Evolutionary conservation across 73 alveolate genomes (phyloP), one percentile per base, ranked within the genome.

Genomic region (Paramecium primaurelia): DNA sequence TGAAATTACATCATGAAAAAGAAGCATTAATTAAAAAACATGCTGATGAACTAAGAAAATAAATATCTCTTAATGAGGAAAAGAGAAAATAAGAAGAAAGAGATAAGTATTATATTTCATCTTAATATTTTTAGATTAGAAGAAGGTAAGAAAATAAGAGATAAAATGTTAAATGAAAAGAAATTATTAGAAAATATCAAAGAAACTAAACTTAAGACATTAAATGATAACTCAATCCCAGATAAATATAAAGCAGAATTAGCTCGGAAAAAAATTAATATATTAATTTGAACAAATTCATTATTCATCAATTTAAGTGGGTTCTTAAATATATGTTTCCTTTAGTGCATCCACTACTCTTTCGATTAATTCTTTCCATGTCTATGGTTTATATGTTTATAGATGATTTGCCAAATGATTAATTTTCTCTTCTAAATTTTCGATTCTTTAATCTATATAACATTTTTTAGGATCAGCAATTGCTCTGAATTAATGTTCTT

Each of bases 141-240:
- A 95, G 99, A 97, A 93, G 99, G 98, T 7, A 96, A 98, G 93
- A 97, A 96, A 92, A 95, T 97, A n/a, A 97, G 98, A 92, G 95
- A 95, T 73, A 95, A 97, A 88, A 91, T 96, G 71, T 95, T 95
- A 47, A 95, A 96, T 64, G 98, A 98, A 85, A 93, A 93, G 93
- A 92, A 95, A 69, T 96, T 96, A 92, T 96, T 98, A 54, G 99
- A 97, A 92, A 97, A 88, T 80, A 97, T 97, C 71, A 96, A 96
- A 86, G 86, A 87, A 45, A 94, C 96, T 84, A 97, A 97, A 92
- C 92, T 97, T 4, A 95, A 93, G 86, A 95, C 84, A 71, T 92
- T 97, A 71, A 69, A 92, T 80, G 89, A 89, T 45, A 59, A 86
- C 59, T 94, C 94, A 10, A 95, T 97, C 60, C 96, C 97, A 85